A percentile compares a stretch with the other conserved stretches of the same genome.
Conservation (phyloP, 1,284 basidiomycete species). For the Gomphus bonarii region DNA sequence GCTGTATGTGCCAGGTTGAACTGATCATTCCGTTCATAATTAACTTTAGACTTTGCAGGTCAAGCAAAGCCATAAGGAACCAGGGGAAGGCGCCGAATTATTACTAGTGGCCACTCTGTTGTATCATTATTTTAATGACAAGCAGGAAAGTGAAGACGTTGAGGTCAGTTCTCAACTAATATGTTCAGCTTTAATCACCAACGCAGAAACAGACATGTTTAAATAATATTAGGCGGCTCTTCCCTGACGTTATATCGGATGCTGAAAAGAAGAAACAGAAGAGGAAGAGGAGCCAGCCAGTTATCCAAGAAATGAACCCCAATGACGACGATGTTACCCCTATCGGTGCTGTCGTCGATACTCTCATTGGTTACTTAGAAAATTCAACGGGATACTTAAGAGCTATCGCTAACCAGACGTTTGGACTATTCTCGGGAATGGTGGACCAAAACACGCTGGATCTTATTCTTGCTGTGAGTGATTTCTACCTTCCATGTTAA, state of each 20-base stretch:
- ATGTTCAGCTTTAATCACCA: neutral
- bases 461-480: constrained; percentile 71
- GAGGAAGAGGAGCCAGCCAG: constrained; percentile 31
- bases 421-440: constrained; percentile 62
- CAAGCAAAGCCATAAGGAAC: constrained; percentile 37
- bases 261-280: constrained; percentile 31
- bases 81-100: constrained; percentile 57
- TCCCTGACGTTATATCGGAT: constrained; percentile 37
- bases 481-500: neutral
- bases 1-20: constrained; percentile 17
- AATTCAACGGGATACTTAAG: constrained; percentile 77
- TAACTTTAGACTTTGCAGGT: constrained; percentile 25
- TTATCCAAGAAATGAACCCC: constrained; percentile 21
- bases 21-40: neutral
- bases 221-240: constrained; percentile 40
- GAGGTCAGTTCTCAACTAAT: constrained; percentile 38
- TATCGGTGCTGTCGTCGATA: constrained; percentile 81
- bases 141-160: constrained; percentile 40
- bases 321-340: constrained; percentile 40
- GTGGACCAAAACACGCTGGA: constrained; percentile 73
- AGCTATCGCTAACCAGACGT: constrained; percentile 72
- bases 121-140: constrained; percentile 58
- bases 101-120: constrained; percentile 61
- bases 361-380: constrained; percentile 83
- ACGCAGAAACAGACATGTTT: constrained; percentile 1